Conservation (phyloP, 2,329 filamentous ascomycete genomes). For the Penicillium sp. region DNA sequence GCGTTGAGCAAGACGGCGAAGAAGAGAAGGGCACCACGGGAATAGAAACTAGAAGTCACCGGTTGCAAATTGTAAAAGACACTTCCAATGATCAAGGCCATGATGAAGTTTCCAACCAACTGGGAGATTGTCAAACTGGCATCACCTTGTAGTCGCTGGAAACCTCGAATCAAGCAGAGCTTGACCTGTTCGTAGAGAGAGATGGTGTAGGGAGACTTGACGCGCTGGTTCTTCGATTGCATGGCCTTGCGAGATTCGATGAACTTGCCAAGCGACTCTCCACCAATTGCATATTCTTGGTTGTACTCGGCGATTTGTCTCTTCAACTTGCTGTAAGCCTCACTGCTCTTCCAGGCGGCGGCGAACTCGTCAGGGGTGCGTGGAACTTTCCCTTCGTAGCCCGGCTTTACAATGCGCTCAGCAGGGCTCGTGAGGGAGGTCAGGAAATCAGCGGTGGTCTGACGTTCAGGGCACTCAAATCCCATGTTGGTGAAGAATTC, state of each 20-base stretch:
- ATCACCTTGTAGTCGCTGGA: constrained; percentile 66
- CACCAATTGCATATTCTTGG: constrained; percentile 36
- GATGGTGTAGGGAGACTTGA: constrained; percentile 71
- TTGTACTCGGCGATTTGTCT: constrained; percentile 41
- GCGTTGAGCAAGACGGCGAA: constrained; percentile 82
- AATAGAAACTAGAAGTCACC: constrained; percentile 66
- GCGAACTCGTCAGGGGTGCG: constrained; percentile 63
- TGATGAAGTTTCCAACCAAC: constrained; percentile 59
- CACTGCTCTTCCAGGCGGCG: constrained; percentile 48
- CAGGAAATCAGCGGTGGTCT: constrained; percentile 63
- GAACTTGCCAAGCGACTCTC: constrained; percentile 35
- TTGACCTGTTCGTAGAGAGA: constrained; percentile 65
- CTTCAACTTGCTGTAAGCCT: constrained; percentile 38
- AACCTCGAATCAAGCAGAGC: constrained; percentile 74
- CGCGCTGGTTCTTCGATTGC: constrained; percentile 44
- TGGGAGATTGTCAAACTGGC: constrained; percentile 62
- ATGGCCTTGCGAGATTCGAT: constrained; percentile 36
- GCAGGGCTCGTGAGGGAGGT: constrained; percentile 59
- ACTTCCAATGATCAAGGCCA: constrained; percentile 68
- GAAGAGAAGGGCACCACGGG: constrained; percentile 71
- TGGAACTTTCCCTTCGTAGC: constrained; percentile 56
- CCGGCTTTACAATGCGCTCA: constrained; percentile 50
- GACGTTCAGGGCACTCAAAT: constrained; percentile 59
- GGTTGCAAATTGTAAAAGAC: constrained; percentile 72
- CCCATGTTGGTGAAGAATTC: constrained; percentile 61